Percentiles rank a stretch among this genome's conserved stretches.
Conservation (phyloP, 495 filamentous ascomycete genomes). For the Diplogelasinospora grovesii region DNA sequence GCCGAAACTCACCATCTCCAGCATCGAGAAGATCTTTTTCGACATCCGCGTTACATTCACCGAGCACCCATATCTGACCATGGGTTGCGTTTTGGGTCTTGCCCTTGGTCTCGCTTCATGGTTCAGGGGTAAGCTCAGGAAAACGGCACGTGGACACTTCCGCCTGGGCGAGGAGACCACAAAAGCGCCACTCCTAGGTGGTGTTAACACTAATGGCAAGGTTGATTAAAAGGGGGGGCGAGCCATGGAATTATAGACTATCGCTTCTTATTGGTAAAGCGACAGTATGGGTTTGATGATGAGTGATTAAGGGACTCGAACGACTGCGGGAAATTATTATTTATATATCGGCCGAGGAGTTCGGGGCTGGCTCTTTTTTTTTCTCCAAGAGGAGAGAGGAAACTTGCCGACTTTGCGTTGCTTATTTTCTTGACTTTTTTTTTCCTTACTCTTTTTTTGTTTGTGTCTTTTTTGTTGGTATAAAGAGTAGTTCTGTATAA, state of each 20-base stretch:
- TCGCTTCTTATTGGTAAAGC: neutral
- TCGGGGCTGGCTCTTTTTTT: neutral
- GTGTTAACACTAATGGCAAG: slow-evolving; percentile 59
- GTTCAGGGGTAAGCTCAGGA: slow-evolving; percentile 51
- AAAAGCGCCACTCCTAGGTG: slow-evolving; percentile 52
- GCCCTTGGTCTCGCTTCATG: slow-evolving; percentile 43
- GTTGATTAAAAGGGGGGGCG: slow-evolving; percentile 53
- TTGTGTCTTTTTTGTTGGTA: neutral
- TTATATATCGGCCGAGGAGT: neutral
- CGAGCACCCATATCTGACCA: slow-evolving; percentile 65
- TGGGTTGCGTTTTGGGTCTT: slow-evolving; percentile 54
- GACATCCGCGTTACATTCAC: slow-evolving; percentile 58
- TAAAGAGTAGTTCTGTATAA: slow-evolving; percentile 2
- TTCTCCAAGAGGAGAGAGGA: too few relatives aligned
- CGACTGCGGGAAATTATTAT: neutral
- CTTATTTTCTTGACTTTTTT: neutral
- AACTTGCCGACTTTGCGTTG: too few relatives aligned
- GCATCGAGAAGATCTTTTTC: slow-evolving; percentile 72
- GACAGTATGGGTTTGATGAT: neutral
- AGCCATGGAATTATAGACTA: neutral
- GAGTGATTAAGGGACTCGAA: neutral
- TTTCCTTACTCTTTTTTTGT: neutral
- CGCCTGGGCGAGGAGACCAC: slow-evolving; percentile 61
- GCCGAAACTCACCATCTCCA: slow-evolving; percentile 77
- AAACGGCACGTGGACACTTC: slow-evolving; percentile 57